Base-by-base conservation (phyloP, 116 monocot genomes). In the Trichopus zeylanicus region DNA sequence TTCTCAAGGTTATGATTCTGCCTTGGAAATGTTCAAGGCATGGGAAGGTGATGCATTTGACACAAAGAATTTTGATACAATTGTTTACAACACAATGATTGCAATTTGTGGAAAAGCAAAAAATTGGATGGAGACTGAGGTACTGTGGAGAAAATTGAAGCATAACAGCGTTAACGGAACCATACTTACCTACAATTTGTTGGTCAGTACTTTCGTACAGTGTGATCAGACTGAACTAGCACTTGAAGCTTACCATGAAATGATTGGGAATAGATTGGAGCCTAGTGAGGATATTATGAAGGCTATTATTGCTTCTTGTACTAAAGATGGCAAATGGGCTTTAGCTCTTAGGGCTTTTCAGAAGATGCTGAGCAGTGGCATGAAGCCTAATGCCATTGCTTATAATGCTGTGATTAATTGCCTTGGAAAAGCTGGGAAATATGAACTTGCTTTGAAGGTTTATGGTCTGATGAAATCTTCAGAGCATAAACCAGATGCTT, bases 11-110 rank as follows among this genome's bases (percentile, higher is more conserved):
- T 76, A 46, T 64, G 60, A 75, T 55, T 46, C 63, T 60, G 91
- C 98, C 3, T 21, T 98, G 22, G 31, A 73, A 42, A 61, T 98
- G 72, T 91, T 98, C 60, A n/a, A 42, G 35, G 58, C 62, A 46
- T 63, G 87, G 26, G 76, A 88, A 70, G 61, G 59, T 27, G 85
- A 78, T 18, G 76, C 38, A 15, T 48, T 7, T 7, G 59, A 59
- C 4, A 73, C 59, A 56, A 66, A 66, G 53, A 69, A 37, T 3
- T 82, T 91, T 55, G 91, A 98, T 70, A 62, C 71, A 26, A 62
- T 98, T 37, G 88, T 88, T 30, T 98, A 82, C 61, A 98, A 98
- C 58, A 98, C 98, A 15, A 85, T 88, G 91, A 79, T 98, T 60
- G 70, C 88, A 1, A 46, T 85, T 2, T 82, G 76, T 59, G 88